Evolutionary conservation across 2,329 filamentous ascomycete species (phyloP).

Genomic region (Cordyceps javanica): DNA sequence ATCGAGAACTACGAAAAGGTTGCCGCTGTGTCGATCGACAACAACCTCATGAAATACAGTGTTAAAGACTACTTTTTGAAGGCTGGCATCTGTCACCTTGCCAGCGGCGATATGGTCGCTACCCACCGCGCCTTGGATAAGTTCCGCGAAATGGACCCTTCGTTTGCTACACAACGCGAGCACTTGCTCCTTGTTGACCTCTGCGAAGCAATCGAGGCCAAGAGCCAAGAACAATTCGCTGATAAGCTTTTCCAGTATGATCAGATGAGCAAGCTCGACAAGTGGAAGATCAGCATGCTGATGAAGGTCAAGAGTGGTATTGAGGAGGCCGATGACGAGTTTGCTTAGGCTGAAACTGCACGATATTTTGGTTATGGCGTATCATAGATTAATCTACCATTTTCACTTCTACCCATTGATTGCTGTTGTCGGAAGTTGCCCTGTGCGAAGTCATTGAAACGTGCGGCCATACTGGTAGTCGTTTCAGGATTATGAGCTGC

Average conservation of each 20-base stretch:
- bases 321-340: constrained; percentile 47
- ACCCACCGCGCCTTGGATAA: constrained; percentile 72
- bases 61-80: constrained; percentile 97
- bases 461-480: too few species aligned
- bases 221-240: constrained; percentile 75
- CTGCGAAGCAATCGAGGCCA: constrained; percentile 64
- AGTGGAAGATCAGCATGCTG: constrained; percentile 90
- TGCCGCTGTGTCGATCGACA: constrained; percentile 69
- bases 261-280: constrained; percentile 87
- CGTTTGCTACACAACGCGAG: constrained; percentile 73
- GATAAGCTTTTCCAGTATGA: constrained; percentile 87
- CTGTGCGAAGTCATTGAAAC: too few species aligned
- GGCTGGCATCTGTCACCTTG: constrained; percentile 84
- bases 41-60: constrained; percentile 88
- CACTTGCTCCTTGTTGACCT: constrained; percentile 75
- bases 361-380: constrained; percentile 8
- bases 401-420: neutral
- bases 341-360: constrained; percentile 25
- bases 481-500: too few species aligned
- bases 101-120: constrained; percentile 66
- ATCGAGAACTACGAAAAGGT: constrained; percentile 81
- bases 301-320: constrained; percentile 79
- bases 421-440: too few species aligned
- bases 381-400: neutral
- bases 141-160: constrained; percentile 73